Evolutionary conservation across 352 stramenopile genomes (phyloP), one percentile per base, ranked within the genome.

Genomic region (Phytophthora podocarpi): DNA sequence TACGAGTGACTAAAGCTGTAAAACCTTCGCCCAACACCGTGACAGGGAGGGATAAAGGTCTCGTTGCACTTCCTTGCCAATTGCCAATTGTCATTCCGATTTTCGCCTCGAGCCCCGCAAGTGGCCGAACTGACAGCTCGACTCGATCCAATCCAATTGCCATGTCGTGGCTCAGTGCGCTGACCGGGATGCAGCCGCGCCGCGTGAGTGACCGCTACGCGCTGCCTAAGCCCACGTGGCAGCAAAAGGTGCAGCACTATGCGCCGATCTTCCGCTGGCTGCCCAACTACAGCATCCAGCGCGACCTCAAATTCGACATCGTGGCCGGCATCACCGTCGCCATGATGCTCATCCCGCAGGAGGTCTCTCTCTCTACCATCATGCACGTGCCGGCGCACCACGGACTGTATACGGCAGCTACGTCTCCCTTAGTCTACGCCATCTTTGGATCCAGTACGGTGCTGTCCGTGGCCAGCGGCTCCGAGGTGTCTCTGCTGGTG

Each of bases 371-470:
- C 13, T 56, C 42, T 5, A 55, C 42, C 2, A 63, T 63, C 43
- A 63, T 63, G 54, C 42, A 41, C 34, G 43, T 63, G 18, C 54
- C 54, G 21, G 32, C 54, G 3, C 43, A 56, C 31, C 45, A 63
- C 43, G 54, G 54, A 12, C 54, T 59, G n/a, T 58, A 65, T 31
- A 65, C 45, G n/a, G 46, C 46, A 1, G 56, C 56, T 4, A 65
- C 47, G 9, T 52, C 56, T 5, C 56, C 56, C 1, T 28, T 65
- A 3, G 26, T 65, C 4, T 65, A 65, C 31, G 46, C 56, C 24
- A 59, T 65, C 23, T 65, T 65, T 30, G 56, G 56, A 10, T 65
- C 56, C 9, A 65, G 56, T 47, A 65, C 56, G 4, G 46, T 58
- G 8, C 30, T 65, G 3, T 65, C 56, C 6, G 56, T 65, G 21